phyloP scores from a whole-genome alignment of 2,329 filamentous ascomycete genomes.

The Penicillium sclerotiorum region DNA sequence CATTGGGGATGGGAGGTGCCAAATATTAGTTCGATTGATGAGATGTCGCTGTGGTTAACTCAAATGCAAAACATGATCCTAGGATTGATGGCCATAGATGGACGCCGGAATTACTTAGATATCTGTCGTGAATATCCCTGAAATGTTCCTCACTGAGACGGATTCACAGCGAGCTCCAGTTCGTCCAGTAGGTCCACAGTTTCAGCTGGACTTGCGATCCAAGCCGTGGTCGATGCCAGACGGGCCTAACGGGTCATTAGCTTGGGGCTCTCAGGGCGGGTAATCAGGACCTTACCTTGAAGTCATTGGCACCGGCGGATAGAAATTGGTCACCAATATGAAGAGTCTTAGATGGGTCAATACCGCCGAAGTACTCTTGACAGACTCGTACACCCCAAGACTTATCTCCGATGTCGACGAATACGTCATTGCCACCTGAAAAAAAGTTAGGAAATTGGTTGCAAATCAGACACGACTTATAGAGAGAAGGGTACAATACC shows the following conservation, averaged over 20 bases:
- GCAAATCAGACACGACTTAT: no score
- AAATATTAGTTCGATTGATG: no score
- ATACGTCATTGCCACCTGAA: slow-evolving; percentile 84
- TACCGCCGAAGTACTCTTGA: slow-evolving; percentile 82
- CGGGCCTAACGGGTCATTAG: slow-evolving; percentile 57
- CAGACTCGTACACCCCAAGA: slow-evolving; percentile 92
- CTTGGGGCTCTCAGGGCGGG: no score
- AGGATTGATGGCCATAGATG: no score
- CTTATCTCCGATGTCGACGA: slow-evolving; percentile 98
- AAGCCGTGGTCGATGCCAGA: slow-evolving; percentile 89
- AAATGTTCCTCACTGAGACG: no score
- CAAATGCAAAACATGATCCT: no score
- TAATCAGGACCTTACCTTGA: no score
- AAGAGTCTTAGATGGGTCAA: slow-evolving; percentile 76
- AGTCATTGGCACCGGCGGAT: slow-evolving; percentile 93
- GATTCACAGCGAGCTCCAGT: slow-evolving; percentile 37
- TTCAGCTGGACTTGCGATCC: slow-evolving; percentile 91
- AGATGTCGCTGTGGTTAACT: no score
- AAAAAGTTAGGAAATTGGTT: no score
- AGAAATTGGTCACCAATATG: slow-evolving; percentile 97
- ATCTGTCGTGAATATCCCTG: no score
- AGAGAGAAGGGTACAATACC: slow-evolving; percentile 45
- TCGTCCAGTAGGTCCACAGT: slow-evolving; percentile 90
- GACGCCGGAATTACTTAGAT: no score
- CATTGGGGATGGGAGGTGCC: no score